A percentile compares a stretch with the other conserved stretches of the same genome.
phyloP scores from a whole-genome alignment of 345 rosid genomes.

The Pistacia vera region DNA sequence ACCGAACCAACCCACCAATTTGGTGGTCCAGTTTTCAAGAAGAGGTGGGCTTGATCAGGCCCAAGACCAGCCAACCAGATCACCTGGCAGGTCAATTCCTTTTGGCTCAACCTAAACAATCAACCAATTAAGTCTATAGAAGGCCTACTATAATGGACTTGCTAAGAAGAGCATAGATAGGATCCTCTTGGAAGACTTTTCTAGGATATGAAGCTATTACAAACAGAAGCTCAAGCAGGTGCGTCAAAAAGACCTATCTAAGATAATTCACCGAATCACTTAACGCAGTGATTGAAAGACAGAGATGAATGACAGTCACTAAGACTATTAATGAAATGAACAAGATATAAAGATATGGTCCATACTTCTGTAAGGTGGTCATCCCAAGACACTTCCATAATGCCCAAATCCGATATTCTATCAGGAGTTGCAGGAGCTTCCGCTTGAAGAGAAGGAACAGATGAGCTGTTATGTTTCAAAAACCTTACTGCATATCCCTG shows the following conservation, averaged over 20 bases:
- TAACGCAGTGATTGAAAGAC: background rate
- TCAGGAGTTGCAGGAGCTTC: slow-evolving; percentile 69
- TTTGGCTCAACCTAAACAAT: too few relatives aligned
- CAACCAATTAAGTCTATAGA: background rate
- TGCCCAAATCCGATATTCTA: slow-evolving; percentile 51
- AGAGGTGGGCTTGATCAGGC: too few relatives aligned
- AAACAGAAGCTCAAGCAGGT: background rate
- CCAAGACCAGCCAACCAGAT: too few relatives aligned
- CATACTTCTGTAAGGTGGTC: slow-evolving; percentile 88
- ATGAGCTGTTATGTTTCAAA: slow-evolving; percentile 58
- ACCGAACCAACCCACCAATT: background rate
- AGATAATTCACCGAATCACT: background rate
- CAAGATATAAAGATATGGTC: slow-evolving; percentile 3
- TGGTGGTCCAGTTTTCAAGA: too few relatives aligned
- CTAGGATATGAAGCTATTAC: background rate
- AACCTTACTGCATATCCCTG: slow-evolving; percentile 80
- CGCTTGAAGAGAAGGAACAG: slow-evolving; percentile 50
- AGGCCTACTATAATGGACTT: background rate
- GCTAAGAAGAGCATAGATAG: background rate
- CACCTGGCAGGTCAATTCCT: too few relatives aligned
- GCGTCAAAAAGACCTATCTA: slow-evolving; percentile 1
- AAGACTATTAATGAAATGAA: slow-evolving; percentile 5
- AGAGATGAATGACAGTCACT: background rate
- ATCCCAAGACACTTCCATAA: slow-evolving; percentile 60
- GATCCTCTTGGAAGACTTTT: background rate